Conservation (phyloP, 805 yeast species). For the Peterozyma xylosa region DNA sequence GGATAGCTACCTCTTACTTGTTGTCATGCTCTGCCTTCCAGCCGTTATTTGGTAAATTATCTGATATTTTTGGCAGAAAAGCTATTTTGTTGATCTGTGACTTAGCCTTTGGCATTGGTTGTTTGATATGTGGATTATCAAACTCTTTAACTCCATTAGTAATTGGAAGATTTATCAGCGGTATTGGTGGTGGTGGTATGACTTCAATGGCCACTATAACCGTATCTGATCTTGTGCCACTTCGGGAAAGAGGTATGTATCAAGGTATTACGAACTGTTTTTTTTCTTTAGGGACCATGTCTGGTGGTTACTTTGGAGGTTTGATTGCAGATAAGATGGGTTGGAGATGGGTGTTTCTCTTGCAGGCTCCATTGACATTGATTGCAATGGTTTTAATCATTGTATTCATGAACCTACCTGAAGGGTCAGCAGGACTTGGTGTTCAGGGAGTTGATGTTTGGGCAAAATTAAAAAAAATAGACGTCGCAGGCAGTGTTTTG, state of each 20-base stretch:
- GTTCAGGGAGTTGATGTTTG: constrained; percentile 26
- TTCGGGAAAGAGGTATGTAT: constrained; percentile 73
- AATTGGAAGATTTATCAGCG: constrained; percentile 62
- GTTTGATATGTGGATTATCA: constrained; percentile 47
- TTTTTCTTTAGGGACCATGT: constrained; percentile 72
- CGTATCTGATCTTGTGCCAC: constrained; percentile 72
- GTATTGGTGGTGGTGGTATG: constrained; percentile 90
- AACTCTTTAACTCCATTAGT: constrained; percentile 40
- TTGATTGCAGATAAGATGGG: constrained; percentile 47
- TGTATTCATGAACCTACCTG: constrained; percentile 37
- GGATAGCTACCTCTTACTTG: constrained; percentile 70
- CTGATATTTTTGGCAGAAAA: constrained; percentile 68
- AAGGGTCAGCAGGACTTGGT: constrained; percentile 10
- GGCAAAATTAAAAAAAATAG: constrained; percentile 47
- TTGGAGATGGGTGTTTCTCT: constrained; percentile 58
- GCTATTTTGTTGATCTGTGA: constrained; percentile 43
- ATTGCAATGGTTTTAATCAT: constrained; percentile 30
- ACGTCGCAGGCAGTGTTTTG: constrained; percentile 42
- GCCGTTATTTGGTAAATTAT: constrained; percentile 63
- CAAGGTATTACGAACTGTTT: constrained; percentile 82
- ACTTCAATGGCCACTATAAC: constrained; percentile 71
- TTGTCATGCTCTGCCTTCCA: constrained; percentile 67
- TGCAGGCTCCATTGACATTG: constrained; percentile 48
- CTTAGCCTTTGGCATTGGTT: constrained; percentile 48
- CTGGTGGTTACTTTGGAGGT: constrained; percentile 65